Percentiles rank a stretch among this genome's conserved stretches.
These are phyloP conservation scores for Gynostemma pentaphyllum DNA, from an alignment of 306 rosid genomes.

Conservation along the genomic window DNA sequence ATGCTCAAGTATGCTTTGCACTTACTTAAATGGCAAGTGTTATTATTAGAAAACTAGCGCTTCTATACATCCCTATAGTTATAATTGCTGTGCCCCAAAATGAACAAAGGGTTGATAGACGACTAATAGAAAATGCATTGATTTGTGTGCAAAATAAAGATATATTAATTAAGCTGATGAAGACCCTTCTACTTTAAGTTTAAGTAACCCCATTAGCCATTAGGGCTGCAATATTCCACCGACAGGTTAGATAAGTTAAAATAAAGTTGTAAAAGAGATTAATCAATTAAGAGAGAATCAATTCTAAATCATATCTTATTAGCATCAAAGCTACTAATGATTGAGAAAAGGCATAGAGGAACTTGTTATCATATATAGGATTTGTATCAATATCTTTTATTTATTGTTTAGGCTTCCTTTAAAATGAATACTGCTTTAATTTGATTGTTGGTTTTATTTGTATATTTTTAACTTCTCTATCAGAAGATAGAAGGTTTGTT, in stretches of 20 bases:
- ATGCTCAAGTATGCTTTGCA: conserved; percentile 9
- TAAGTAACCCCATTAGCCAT: not conserved
- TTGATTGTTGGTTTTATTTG: too few species aligned
- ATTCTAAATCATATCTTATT: not conserved
- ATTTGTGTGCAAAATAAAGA: not conserved
- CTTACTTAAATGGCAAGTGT: not conserved
- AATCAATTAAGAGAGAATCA: not conserved
- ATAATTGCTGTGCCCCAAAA: not conserved
- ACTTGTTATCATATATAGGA: not conserved
- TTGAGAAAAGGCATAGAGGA: not conserved
- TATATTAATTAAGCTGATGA: not conserved
- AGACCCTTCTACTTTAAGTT: conserved; percentile 6
- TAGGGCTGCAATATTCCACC: too few species aligned
- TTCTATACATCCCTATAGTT: too few species aligned
- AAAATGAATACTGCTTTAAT: too few species aligned
- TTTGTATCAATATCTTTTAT: too few species aligned
- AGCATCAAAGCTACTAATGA: not conserved
- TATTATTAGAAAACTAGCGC: not conserved
- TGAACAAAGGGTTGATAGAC: not conserved
- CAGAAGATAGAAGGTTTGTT: too few species aligned
- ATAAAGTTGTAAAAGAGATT: not conserved
- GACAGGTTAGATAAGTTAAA: not conserved
- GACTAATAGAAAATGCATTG: not conserved
- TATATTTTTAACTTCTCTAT: too few species aligned
- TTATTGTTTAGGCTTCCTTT: too few species aligned